Evolutionary conservation across 352 stramenopile species (phyloP), one percentile per base, ranked within the genome.

Genomic region (Pythium insidiosum): DNA sequence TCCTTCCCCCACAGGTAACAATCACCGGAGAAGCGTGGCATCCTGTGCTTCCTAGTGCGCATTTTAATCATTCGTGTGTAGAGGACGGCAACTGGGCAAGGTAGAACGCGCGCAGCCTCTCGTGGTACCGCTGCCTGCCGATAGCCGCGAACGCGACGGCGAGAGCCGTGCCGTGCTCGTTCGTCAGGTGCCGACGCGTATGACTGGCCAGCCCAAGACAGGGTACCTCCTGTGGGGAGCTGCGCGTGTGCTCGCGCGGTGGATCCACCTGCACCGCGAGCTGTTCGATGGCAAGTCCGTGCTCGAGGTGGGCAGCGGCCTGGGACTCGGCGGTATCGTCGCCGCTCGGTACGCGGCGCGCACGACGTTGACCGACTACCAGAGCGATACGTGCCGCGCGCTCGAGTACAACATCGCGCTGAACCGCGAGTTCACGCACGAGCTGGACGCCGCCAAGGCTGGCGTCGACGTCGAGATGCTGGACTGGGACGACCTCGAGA

Each of bases 141-240:
- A 90, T n/a, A 5, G 54, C n/a, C 69, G 77, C 13, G n/a, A n/a
- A n/a, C n/a, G n/a, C n/a, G 73, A 90, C 30, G 60, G 56, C 2
- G 46, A 71, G 19, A 55, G 58, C 1, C 49, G 67, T 11, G 61
- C 73, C 4, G 73, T 93, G 26, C 64, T 93, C 23, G 86, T 94
- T 46, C 76, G 78, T 22, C 78, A 90, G 37, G 76, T 94, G 2
- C 74, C 69, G 6, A 84, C 57, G 22, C 78, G 81, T 21, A 94
- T 94, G 81, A 94, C 75, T 9, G 78, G 81, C 0, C 81, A 94
- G 31, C 68, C 76, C 4, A 94, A 94, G 58, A 94, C 81, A 1
- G 81, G 81, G 3, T 94, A 94, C 43, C 44, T 89, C 6, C 57
- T 94, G 20, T 94, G 81, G 81, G 81, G 81, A 6, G 81, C 81